Base-by-base conservation (phyloP, 164 flowering plant species). In the Vitis labrusca region DNA sequence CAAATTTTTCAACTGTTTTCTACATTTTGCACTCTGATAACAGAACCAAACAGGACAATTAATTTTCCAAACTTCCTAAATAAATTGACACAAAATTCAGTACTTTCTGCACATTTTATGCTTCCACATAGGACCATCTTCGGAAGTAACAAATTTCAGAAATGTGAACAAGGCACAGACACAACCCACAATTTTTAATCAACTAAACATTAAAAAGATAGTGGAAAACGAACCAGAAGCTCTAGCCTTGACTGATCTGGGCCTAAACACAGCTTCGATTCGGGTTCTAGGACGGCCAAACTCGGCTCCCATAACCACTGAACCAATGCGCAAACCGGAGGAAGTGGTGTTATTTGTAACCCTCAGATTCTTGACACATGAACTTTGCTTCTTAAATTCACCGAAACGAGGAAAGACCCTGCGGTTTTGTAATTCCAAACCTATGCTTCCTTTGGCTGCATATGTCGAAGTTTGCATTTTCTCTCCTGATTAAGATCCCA, bases 391-490 rank as follows among this genome's bases (percentile, higher is more conserved):
- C 54, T 70, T 63, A 57, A 70, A 73, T 37, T 65, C 73, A 32
- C 73, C 63, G 27, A 69, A 62, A 59, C 71, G 65, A 15, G 80
- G 47, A 37, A 59, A 71, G 65, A 72, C 64, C 70, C 77, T 71
- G 9, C 70, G 78, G 32, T 73, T 79, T 15, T 64, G 77, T 56
- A 78, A 53, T 66, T 80, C 81, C 61, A 77, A 78, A 13, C 88
- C 79, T 16, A 76, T 11, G 30, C 75, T 67, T 49, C 85, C 85
- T 59, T 78, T 85, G 2, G 68, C 72, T 15, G 78, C 66, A 72
- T 50, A 74, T 5, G 77, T 71, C 53, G 89, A 79, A 23, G 81
- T 85, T 76, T 87, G 90, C 94, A 91, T 89, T 79, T 82, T 88
- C 30, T 88, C 30, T 49, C 51, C 70, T 67, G 58, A 48, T 19